phyloP scores from a whole-genome alignment of 345 rosid species.

The Corchorus capsularis region DNA sequence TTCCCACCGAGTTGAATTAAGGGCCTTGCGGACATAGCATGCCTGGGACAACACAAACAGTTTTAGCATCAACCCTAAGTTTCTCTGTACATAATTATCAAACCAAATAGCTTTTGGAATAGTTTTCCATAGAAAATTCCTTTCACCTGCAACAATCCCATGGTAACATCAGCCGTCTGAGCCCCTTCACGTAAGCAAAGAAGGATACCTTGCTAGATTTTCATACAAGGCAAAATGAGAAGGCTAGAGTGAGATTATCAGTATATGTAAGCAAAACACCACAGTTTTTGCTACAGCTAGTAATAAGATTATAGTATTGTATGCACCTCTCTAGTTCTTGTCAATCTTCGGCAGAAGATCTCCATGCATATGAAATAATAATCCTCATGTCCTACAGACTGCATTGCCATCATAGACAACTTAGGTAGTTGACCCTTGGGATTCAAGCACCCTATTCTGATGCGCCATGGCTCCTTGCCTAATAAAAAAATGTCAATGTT shows the following conservation, averaged over 20 bases:
- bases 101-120: neutral
- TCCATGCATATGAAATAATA: constrained; percentile 57
- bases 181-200: constrained; percentile 64
- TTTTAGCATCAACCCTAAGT: constrained; percentile 1
- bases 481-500: constrained; percentile 23
- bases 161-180: constrained; percentile 41
- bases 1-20: constrained; percentile 36
- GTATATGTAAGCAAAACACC: neutral
- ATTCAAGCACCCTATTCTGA: constrained; percentile 58
- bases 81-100: neutral
- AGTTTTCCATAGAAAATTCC: neutral
- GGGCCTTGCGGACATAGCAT: constrained; percentile 51
- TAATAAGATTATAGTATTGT: neutral
- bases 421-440: constrained; percentile 39
- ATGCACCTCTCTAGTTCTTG: constrained; percentile 36
- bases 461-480: constrained; percentile 54
- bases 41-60: constrained; percentile 37
- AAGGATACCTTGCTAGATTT: constrained; percentile 47
- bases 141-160: constrained; percentile 64
- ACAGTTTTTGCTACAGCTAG: neutral
- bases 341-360: constrained; percentile 29
- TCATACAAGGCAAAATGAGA: neutral
- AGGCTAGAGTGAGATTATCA: constrained; percentile 9
- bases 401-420: constrained; percentile 51
- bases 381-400: constrained; percentile 41